Evolutionary conservation across 2,329 filamentous ascomycete species (phyloP), one percentile per base, ranked within the genome.

Genomic region (Fusarium falciforme): DNA sequence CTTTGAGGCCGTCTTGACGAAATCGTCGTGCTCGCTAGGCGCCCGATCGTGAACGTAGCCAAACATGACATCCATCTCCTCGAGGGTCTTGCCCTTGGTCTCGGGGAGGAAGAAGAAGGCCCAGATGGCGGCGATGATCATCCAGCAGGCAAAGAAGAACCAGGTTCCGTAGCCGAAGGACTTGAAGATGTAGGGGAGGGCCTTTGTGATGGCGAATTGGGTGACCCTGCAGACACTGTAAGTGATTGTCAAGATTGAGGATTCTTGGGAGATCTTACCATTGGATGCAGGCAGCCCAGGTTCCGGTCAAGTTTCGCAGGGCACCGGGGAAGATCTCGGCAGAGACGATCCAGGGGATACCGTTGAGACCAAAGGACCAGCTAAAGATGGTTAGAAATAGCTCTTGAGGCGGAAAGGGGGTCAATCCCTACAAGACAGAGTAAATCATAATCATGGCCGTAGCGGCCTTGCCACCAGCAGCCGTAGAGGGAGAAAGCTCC

Each of bases 371-470:
- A 66, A 83, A 85, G 2, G 83, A 84, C 83, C 83, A 86, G 72
- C 82, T 84, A 6, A 0, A 14, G 0, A 3, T 0, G 1, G 38
- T 77, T 4, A 73, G 72, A n/a, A 16, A 0, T 0, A 8, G 0
- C 0, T 1, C 12, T 6, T 11, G 12, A 10, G 1, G 9, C 1
- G 4, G 0, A 0, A 9, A 1, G 14, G 10, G 22, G 5, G 5
- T 17, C n/a, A 36, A 70, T 3, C 7, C 87, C 71, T 84, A 88
- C 78, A 89, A 88, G 52, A 88, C 83, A 2, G 84, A 87, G 71
- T 89, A 89, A 1, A 89, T 80, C 81, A 89, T 89, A 27, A 89
- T 85, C 76, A 87, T 87, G 4, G 87, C 87, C 35, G 87, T 89
- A 9, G 88, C 87, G 16, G 87, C 83, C 66, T 87, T 85, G 0